Conservation (phyloP, 345 rosid species). For the Populus davidiana region DNA sequence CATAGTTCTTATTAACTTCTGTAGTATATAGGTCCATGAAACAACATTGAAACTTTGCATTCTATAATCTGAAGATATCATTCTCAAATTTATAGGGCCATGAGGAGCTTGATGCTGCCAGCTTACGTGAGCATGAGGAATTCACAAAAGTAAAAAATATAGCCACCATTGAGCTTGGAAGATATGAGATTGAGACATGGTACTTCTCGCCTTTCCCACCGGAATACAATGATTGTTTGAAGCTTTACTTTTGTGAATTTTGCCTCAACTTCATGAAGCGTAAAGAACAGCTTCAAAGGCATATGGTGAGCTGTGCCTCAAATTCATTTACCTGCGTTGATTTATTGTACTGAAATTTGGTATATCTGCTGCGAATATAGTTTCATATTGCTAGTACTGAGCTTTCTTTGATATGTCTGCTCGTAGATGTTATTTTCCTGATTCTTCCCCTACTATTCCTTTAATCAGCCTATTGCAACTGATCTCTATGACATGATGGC, state of each 20-base stretch:
- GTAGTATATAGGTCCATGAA: background rate
- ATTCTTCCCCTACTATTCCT: background rate
- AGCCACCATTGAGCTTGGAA: conserved; percentile 96
- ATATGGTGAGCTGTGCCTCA: conserved; percentile 67
- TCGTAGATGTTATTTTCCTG: background rate
- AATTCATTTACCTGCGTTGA: background rate
- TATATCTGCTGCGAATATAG: background rate
- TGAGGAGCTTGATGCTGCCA: conserved; percentile 99
- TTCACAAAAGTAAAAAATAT: conserved; percentile 98
- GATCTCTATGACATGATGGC: background rate
- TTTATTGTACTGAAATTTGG: background rate
- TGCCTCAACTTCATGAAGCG: conserved; percentile 99
- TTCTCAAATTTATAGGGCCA: conserved; percentile 60
- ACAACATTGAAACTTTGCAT: background rate
- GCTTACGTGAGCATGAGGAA: conserved; percentile 98
- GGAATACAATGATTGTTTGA: conserved; percentile 86
- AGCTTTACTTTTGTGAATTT: conserved; percentile 98
- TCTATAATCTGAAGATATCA: background rate
- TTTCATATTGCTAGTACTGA: background rate
- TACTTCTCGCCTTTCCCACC: conserved; percentile 99
- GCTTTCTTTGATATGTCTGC: background rate
- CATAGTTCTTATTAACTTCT: background rate
- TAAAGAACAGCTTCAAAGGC: conserved; percentile 98
- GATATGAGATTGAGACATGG: conserved; percentile 99
- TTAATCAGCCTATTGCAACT: background rate